Percentiles rank a stretch among this genome's conserved stretches.
These are phyloP conservation scores for Lathyrus sativus DNA, from an alignment of 306 rosid genomes.

Conservation along the genomic window DNA sequence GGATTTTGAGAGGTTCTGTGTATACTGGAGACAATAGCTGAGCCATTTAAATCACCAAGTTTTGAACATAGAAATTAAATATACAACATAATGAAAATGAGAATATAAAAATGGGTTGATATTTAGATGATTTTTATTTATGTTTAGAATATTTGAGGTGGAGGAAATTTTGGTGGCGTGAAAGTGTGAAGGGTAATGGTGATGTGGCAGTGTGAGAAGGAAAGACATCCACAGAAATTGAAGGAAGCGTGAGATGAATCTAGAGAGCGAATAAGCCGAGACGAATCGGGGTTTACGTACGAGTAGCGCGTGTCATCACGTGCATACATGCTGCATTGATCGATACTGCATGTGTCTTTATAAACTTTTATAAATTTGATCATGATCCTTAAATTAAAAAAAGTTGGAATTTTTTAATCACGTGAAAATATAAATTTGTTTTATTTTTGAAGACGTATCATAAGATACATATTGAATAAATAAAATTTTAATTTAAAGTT, in stretches of 20 bases:
- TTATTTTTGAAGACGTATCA: too few species aligned
- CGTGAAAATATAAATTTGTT: too few species aligned
- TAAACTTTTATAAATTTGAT: too few species aligned
- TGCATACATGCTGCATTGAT: conserved; percentile 4
- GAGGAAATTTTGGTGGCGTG: conserved; percentile 52
- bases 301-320: conserved; percentile 38
- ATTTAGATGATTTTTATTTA: conserved; percentile 22
- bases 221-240: conserved; percentile 45
- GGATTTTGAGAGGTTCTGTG: conserved; percentile 64
- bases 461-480: too few species aligned
- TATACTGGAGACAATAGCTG: conserved; percentile 64
- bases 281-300: conserved; percentile 3
- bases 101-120: not conserved
- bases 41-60: conserved; percentile 55
- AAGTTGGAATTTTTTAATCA: too few species aligned
- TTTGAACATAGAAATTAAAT: not conserved
- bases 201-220: conserved; percentile 71
- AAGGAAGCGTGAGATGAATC: conserved; percentile 44
- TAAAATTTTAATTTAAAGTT: too few species aligned
- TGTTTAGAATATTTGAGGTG: conserved; percentile 48
- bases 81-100: not conserved
- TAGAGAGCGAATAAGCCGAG: conserved; percentile 26
- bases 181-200: conserved; percentile 38
- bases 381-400: too few species aligned
- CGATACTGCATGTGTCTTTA: not conserved